Conservation (phyloP, 129 eudicot genomes). For the Erigeron canadensis region DNA sequence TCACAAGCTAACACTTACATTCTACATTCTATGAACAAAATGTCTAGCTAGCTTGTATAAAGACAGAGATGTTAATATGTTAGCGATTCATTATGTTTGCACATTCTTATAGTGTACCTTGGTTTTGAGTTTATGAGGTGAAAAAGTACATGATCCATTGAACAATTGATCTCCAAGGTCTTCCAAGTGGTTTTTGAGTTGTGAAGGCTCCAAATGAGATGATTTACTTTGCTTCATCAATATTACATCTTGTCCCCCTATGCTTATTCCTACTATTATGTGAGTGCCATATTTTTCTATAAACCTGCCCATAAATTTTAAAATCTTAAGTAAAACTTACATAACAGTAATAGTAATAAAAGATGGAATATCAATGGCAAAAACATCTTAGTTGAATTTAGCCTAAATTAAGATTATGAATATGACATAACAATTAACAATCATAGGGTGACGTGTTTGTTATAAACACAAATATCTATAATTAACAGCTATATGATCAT, state of each 20-base stretch:
- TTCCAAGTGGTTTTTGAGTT: conserved; percentile 69
- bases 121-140: conserved; percentile 54
- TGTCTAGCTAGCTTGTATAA: too few relatives aligned
- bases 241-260: conserved; percentile 88
- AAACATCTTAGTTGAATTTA: background rate
- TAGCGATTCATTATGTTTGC: background rate
- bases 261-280: conserved; percentile 75
- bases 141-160: conserved; percentile 66
- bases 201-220: conserved; percentile 72
- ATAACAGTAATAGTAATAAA: too few relatives aligned
- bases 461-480: too few relatives aligned
- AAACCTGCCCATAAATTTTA: conserved; percentile 47
- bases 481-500: too few relatives aligned
- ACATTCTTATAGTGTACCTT: conserved; percentile 66
- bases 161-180: conserved; percentile 83
- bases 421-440: too few relatives aligned
- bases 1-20: background rate
- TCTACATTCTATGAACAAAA: too few relatives aligned
- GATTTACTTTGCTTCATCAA: conserved; percentile 71
- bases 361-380: background rate
- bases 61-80: too few relatives aligned
- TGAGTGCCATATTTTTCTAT: conserved; percentile 95
- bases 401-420: background rate
- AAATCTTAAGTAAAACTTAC: background rate
- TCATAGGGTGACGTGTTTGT: too few relatives aligned